Evolutionary conservation across 768 basidiomycete genomes (phyloP).

Genomic region (Hericium erinaceus): DNA sequence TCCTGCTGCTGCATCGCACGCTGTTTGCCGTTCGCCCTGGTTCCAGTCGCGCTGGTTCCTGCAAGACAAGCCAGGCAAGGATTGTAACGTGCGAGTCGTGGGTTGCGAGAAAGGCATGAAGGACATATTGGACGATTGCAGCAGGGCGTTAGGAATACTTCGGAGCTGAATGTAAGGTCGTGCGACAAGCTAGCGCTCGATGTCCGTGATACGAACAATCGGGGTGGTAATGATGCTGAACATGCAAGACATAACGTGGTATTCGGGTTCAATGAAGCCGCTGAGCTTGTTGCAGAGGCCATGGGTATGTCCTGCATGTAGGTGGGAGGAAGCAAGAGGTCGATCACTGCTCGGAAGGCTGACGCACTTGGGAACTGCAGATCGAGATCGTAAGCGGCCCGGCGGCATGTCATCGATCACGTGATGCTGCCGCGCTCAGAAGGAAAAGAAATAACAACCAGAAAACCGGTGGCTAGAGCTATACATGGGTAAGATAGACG

Average conservation of each 20-base stretch:
- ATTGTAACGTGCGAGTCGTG: conserved; percentile 56
- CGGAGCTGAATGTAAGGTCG: conserved; percentile 8
- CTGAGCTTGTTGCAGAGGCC: no score
- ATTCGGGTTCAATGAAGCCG: not conserved
- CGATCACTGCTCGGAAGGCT: no score
- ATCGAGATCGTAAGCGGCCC: no score
- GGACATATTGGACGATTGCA: conserved; percentile 60
- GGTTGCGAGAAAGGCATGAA: conserved; percentile 46
- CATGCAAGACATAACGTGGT: not conserved
- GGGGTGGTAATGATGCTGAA: not conserved
- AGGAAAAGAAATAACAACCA: no score
- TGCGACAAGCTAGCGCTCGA: no score
- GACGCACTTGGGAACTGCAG: no score
- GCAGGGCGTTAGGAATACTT: conserved; percentile 48
- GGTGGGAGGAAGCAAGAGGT: no score
- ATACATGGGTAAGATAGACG: no score
- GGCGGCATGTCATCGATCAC: no score
- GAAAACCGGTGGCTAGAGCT: no score
- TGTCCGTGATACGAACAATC: not conserved
- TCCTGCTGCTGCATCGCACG: conserved; percentile 1
- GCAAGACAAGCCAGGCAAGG: conserved; percentile 65
- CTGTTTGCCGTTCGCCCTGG: conserved; percentile 7
- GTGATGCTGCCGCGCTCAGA: no score
- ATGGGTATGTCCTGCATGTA: no score
- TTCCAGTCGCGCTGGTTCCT: conserved; percentile 35